phyloP scores from a whole-genome alignment of 805 yeast species.

The Limtongia smithiae region DNA sequence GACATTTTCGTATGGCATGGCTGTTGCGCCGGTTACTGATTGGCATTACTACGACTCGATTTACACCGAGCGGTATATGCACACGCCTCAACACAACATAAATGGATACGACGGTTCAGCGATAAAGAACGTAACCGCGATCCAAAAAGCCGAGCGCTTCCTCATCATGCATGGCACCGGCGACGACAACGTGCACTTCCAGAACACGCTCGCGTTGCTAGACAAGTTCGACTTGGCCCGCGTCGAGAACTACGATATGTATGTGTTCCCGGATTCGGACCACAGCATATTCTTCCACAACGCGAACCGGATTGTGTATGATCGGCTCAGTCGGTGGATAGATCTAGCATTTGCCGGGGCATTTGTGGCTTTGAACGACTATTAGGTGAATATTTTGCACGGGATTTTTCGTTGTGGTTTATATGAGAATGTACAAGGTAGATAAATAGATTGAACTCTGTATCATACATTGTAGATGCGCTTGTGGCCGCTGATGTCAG shows the following conservation, averaged over 20 bases:
- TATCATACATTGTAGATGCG: too few relatives aligned
- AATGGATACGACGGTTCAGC: constrained; percentile 58
- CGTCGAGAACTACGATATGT: constrained; percentile 87
- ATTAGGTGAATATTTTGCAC: neutral
- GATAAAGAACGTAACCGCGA: constrained; percentile 53
- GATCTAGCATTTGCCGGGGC: constrained; percentile 19
- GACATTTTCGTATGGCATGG: constrained; percentile 80
- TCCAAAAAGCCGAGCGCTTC: constrained; percentile 62
- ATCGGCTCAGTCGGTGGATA: constrained; percentile 64
- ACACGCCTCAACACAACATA: constrained; percentile 65
- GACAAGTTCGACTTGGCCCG: constrained; percentile 69
- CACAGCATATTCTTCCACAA: constrained; percentile 79
- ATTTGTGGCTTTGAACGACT: constrained; percentile 1
- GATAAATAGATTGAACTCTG: neutral
- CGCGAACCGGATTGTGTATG: constrained; percentile 70
- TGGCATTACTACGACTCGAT: constrained; percentile 90
- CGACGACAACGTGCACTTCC: constrained; percentile 96
- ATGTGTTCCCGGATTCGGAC: constrained; percentile 88
- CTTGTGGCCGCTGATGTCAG: too few relatives aligned
- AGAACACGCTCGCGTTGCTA: constrained; percentile 72
- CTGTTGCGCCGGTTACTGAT: constrained; percentile 97
- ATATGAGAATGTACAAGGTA: neutral
- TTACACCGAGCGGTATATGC: constrained; percentile 94
- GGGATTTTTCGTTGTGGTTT: neutral
- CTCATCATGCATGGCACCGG: constrained; percentile 94